Evolutionary conservation across 1,284 basidiomycete species (phyloP).

Genomic region (Microbotryomycetes sp.): DNA sequence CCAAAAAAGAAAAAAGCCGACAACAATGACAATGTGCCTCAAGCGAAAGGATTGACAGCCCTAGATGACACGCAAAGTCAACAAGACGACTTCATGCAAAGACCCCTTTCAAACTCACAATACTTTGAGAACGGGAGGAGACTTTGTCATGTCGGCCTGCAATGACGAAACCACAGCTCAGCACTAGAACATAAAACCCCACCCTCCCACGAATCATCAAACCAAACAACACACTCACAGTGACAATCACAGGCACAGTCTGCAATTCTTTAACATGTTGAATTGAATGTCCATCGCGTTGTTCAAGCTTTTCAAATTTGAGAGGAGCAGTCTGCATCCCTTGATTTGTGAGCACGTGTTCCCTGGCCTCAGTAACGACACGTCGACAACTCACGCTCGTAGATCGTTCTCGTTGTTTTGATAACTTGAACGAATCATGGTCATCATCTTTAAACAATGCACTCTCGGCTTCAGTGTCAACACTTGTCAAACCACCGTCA

Average conservation of each 20-base stretch:
- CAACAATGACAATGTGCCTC: no score
- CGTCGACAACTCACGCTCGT: conserved; percentile 41
- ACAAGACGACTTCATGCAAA: background rate
- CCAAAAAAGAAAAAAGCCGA: no score
- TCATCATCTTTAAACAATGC: conserved; percentile 80
- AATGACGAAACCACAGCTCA: background rate
- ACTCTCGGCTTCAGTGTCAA: conserved; percentile 69
- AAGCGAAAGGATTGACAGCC: no score
- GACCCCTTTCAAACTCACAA: conserved; percentile 52
- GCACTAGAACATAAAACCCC: background rate
- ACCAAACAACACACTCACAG: conserved; percentile 38
- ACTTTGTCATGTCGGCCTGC: conserved; percentile 78
- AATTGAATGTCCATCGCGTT: conserved; percentile 73
- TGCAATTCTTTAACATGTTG: conserved; percentile 74
- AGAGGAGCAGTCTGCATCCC: conserved; percentile 55
- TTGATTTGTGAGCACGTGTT: background rate
- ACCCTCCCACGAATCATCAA: no score
- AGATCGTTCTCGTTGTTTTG: conserved; percentile 69
- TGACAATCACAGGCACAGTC: conserved; percentile 86
- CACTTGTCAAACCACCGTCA: conserved; percentile 70
- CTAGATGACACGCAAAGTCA: no score
- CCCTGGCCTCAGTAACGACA: background rate
- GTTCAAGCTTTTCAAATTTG: conserved; percentile 71
- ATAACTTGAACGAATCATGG: conserved; percentile 49
- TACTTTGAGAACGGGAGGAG: conserved; percentile 87